phyloP scores from a whole-genome alignment of 768 basidiomycete genomes.

The Boletus huronensis region DNA sequence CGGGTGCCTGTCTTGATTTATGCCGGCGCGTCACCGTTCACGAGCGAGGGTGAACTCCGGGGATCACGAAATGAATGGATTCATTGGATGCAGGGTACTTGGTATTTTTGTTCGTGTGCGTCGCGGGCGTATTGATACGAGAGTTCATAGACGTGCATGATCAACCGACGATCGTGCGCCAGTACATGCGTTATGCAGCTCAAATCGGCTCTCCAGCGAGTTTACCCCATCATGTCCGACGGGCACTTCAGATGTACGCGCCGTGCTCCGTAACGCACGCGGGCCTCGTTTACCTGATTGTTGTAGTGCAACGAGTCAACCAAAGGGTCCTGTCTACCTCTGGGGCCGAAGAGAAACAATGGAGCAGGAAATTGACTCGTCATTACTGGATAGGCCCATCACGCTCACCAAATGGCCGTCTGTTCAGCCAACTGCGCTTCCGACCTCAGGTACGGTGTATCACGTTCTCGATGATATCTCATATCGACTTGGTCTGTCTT shows the following conservation, averaged over 20 bases:
- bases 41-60: conserved; percentile 50
- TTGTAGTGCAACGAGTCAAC: conserved; percentile 60
- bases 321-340: conserved; percentile 70
- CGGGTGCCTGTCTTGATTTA: conserved; percentile 66
- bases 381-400: conserved; percentile 30
- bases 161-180: conserved; percentile 65
- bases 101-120: not conserved
- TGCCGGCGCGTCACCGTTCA: conserved; percentile 66
- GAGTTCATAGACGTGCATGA: conserved; percentile 56
- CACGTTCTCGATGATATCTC: not conserved
- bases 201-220: conserved; percentile 57
- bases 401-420: conserved; percentile 47
- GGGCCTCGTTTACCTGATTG: not conserved
- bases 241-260: conserved; percentile 62
- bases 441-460: conserved; percentile 32
- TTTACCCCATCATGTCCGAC: conserved; percentile 46
- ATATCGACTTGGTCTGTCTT: not conserved
- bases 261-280: not conserved
- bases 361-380: conserved; percentile 55
- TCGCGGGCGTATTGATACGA: not conserved
- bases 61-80: conserved; percentile 73
- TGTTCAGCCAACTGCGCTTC: conserved; percentile 47
- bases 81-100: conserved; percentile 64
- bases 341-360: conserved; percentile 71
- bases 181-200: conserved; percentile 67